These are phyloP conservation scores for Phytophthora sp. DNA, from an alignment of 352 stramenopile species.

Conservation along the genomic window DNA sequence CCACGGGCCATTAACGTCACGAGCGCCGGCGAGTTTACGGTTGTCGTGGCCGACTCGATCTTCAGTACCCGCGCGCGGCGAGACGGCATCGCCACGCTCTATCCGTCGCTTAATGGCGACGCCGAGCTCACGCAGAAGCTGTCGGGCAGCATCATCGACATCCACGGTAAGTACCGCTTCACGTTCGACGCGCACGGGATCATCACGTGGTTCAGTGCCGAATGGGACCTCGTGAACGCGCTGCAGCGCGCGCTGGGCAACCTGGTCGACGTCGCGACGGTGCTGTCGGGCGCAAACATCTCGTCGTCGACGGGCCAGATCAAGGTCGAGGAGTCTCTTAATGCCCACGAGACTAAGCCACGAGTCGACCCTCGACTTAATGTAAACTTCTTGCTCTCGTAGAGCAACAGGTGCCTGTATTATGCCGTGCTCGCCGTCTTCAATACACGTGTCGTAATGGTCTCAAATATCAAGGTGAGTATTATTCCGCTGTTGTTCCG, in stretches of 20 bases:
- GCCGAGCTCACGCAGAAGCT: constrained; percentile 58
- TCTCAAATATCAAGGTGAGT: constrained; percentile 25
- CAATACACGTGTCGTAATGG: constrained; percentile 7
- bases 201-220: constrained; percentile 57
- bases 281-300: constrained; percentile 57
- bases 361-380: constrained; percentile 39
- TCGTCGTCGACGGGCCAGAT: constrained; percentile 64
- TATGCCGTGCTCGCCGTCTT: constrained; percentile 10
- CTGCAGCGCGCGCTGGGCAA: constrained; percentile 49
- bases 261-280: constrained; percentile 42
- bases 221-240: constrained; percentile 60
- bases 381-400: constrained; percentile 56
- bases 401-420: constrained; percentile 29
- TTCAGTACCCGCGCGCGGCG: constrained; percentile 47
- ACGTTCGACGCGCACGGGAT: constrained; percentile 47
- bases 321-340: constrained; percentile 13
- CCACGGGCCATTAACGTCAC: constrained; percentile 39
- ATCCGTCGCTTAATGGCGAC: constrained; percentile 44
- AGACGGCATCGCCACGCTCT: constrained; percentile 52
- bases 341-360: constrained; percentile 7
- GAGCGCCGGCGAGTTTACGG: constrained; percentile 46
- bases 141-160: constrained; percentile 45
- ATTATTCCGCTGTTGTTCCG: neutral
- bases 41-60: constrained; percentile 47
- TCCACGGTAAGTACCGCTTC: constrained; percentile 55